Evolutionary conservation across 305 asterid species (phyloP).

Genomic region (Fraxinus paxiana): DNA sequence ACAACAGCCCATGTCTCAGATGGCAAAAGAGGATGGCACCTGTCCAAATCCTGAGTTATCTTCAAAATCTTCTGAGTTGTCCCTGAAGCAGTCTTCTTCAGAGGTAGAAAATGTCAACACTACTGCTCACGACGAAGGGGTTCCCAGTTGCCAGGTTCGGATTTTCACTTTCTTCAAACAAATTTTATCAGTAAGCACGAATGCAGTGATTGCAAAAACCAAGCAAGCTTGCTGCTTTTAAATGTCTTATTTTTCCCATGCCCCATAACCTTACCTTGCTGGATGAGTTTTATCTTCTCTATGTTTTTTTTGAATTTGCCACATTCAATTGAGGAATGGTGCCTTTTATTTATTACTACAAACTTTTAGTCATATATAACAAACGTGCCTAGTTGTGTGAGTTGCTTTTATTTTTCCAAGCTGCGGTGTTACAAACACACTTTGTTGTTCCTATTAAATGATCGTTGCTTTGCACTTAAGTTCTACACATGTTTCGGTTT

Average conservation of each 20-base stretch:
- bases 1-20: slow-evolving; percentile 28
- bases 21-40: slow-evolving; percentile 24
- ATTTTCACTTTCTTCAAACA: slow-evolving; percentile 18
- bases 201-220: slow-evolving; percentile 1
- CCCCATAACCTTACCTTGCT: background rate
- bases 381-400: background rate
- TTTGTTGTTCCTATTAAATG: background rate
- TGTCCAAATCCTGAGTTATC: slow-evolving; percentile 25
- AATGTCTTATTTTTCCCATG: background rate
- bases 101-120: background rate
- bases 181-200: background rate
- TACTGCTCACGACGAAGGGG: background rate
- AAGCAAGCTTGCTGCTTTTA: slow-evolving; percentile 2
- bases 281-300: slow-evolving; percentile 2
- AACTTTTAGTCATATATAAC: background rate
- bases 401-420: background rate
- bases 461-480: background rate
- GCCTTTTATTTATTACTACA: slow-evolving; percentile 8
- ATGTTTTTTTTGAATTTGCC: background rate
- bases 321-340: background rate
- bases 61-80: slow-evolving; percentile 33
- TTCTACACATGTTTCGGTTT: background rate
- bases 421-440: background rate
- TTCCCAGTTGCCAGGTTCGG: slow-evolving; percentile 50
- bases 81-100: slow-evolving; percentile 26